Evolutionary conservation across 2,329 filamentous ascomycete genomes (phyloP), one percentile per base, ranked within the genome.

Genomic region (Teratosphaeria zuluensis): DNA sequence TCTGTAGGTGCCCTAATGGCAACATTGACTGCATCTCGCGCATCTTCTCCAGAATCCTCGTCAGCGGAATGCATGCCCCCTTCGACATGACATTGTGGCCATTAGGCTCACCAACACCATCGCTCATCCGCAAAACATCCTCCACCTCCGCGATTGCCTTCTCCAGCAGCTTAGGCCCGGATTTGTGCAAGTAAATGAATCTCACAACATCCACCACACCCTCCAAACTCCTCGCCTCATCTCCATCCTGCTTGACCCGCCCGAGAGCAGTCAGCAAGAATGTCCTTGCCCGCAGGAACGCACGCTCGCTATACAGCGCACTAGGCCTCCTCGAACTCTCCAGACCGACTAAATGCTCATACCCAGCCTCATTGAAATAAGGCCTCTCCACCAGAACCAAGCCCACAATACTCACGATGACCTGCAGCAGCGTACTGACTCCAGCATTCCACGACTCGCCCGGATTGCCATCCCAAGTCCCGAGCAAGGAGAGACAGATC

Each of bases 291-390:
- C 63, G 63, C 32, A 70, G 53, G 57, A 62, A 67, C 12, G 63
- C 63, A 28, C 64, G 63, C 60, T 71, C 68, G 55, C 59, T 72
- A 56, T 69, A 71, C 3, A 71, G 57, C 12, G 64, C 66, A 30
- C 66, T 68, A 7, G 66, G 60, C 16, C 63, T 55, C 56, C 66
- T 70, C 51, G 62, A 65, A 6, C 57, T 57, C 54, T 70, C 68
- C 9, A 63, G 58, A 5, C 68, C 69, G 1, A 61, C 63, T 2
- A 76, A 53, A 73, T 76, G 58, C 79, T 84, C 82, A 62, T 81
- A 85, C 30, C 83, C 83, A 11, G 83, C 82, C 72, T 86, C 83
- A 65, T 85, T 85, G 72, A 82, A 85, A 67, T 84, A 85, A 0
- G 83, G 83, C 60, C 81, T 78, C 52, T 78, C 78, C 21, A 85